Evolutionary conservation across 1,284 basidiomycete species (phyloP), one percentile per base, ranked within the genome.

Genomic region (Ceratobasidium sp.): DNA sequence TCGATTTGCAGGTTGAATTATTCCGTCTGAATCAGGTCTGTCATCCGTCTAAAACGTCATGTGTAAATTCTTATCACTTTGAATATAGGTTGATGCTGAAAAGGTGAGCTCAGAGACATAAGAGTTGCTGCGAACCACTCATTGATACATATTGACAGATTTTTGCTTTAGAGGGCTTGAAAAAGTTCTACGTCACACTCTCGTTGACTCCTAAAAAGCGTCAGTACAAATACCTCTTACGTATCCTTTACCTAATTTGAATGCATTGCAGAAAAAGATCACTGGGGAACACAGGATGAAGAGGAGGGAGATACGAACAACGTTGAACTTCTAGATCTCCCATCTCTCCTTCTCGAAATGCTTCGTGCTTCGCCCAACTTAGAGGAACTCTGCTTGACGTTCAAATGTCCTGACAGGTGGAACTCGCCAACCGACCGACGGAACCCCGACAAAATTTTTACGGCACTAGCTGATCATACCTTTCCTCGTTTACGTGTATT

Each of bases 401-500:
- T 52, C n/a, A 7, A 52, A 19, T 7, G 19, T n/a, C 7, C 8
- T n/a, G 7, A 7, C 19, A 7, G 51, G n/a, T n/a, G 19, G 8
- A 7, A 8, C n/a, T 19, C n/a, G 19, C n/a, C 51, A 19, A 7
- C 15, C 22, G 17, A n/a, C 17, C 51, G 15, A 52, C n/a, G 51
- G 51, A 52, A 52, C n/a, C 51, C 51, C 8, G 22, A n/a, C 17
- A n/a, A 19, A 17, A 52, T 52, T n/a, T n/a, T 52, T 52, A n/a
- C 15, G n/a, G n/a, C 51, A n/a, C 19, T 52, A 52, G 51, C 51
- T 17, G 51, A n/a, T 52, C 51, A 52, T n/a, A 52, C 19, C 51
- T 52, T 52, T n/a, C 51, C 51, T 52, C 51, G 51, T n/a, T 52
- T 52, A n/a, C 51, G n/a, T n/a, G 51, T 52, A 19, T 52, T 52